These are phyloP conservation scores for Blepharisma undulans DNA, from an alignment of 169 alveolate species.

Conservation along the genomic window DNA sequence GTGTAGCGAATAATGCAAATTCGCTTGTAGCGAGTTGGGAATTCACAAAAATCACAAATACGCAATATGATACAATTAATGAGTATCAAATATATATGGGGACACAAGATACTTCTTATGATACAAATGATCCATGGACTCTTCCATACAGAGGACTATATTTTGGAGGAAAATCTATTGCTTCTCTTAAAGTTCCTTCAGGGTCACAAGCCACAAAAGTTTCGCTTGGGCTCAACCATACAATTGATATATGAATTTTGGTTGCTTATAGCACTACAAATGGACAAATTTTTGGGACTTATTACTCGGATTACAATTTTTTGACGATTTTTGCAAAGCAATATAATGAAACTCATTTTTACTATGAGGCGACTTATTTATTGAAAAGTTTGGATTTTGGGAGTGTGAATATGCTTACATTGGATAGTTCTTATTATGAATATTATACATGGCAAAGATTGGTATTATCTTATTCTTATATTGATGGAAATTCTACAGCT, in stretches of 20 bases:
- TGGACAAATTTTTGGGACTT: background rate
- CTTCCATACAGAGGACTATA: background rate
- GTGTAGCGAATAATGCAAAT: background rate
- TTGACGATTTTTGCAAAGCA: background rate
- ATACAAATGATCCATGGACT: background rate
- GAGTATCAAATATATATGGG: background rate
- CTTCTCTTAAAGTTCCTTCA: background rate
- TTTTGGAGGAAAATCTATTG: background rate
- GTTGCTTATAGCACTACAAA: background rate
- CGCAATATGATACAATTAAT: background rate
- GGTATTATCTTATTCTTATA: background rate
- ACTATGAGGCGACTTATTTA: background rate
- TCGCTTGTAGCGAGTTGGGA: background rate
- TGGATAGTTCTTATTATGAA: background rate
- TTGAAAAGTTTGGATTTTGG: background rate
- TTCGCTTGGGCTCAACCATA: background rate
- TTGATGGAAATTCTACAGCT: background rate
- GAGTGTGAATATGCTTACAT: background rate
- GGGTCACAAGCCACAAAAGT: background rate
- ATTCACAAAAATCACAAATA: background rate
- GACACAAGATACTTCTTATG: background rate
- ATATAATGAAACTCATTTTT: background rate
- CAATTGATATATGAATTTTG: background rate
- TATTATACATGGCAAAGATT: background rate
- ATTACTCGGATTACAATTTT: background rate